Evolutionary conservation across 306 rosid genomes (phyloP).

Genomic region (Sophora flavescens): DNA sequence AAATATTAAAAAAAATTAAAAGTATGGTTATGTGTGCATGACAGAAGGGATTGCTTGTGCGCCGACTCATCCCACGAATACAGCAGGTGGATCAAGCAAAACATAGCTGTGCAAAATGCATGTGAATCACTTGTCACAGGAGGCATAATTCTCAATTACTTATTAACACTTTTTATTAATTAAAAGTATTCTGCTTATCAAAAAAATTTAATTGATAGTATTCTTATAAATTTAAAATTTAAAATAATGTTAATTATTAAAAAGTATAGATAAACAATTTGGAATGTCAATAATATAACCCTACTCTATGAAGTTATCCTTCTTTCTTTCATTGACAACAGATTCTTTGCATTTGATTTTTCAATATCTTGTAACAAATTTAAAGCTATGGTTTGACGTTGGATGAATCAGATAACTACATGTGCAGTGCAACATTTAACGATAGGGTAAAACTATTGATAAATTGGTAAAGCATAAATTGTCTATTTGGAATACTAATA

Average conservation of each 20-base stretch:
- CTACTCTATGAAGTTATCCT: not conserved
- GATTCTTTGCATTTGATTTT: not conserved
- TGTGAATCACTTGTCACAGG: slow-evolving; percentile 31
- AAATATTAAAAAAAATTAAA: slow-evolving; percentile 38
- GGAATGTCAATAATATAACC: too few species aligned
- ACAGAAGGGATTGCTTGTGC: slow-evolving; percentile 81
- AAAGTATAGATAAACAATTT: too few species aligned
- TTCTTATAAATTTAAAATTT: too few species aligned
- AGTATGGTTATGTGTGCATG: slow-evolving; percentile 60
- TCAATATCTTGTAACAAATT: not conserved
- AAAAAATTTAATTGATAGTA: too few species aligned
- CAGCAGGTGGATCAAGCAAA: slow-evolving; percentile 48
- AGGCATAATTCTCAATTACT: too few species aligned
- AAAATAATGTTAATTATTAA: too few species aligned
- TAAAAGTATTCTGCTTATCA: too few species aligned
- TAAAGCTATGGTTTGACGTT: not conserved
- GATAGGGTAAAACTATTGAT: too few species aligned
- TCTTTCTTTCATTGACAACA: not conserved
- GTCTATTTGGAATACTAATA: too few species aligned
- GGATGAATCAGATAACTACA: not conserved
- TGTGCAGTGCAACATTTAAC: not conserved
- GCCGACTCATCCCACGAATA: slow-evolving; percentile 56
- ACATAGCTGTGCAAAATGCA: slow-evolving; percentile 41
- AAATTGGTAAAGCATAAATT: too few species aligned
- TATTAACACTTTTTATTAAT: too few species aligned